These are phyloP conservation scores for Fusarium dlaminii DNA, from an alignment of 2,329 filamentous ascomycete species.

Conservation along the genomic window DNA sequence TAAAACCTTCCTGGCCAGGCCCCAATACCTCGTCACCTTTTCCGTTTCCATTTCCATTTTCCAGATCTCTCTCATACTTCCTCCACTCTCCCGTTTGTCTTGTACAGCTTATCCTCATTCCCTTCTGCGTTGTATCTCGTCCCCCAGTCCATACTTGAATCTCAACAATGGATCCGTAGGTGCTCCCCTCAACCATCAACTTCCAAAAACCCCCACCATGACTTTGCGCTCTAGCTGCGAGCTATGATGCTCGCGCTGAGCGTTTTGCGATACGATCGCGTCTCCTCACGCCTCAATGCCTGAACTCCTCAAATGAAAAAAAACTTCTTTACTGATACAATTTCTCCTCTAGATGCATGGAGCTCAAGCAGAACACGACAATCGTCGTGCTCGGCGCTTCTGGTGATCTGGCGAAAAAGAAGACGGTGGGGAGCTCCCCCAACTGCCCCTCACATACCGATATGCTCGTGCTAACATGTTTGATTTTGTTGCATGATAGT, in stretches of 20 bases:
- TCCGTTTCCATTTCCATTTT: slow-evolving; percentile 17
- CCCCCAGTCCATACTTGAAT: slow-evolving; percentile 21
- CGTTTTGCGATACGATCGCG: slow-evolving; percentile 26
- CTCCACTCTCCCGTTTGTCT: slow-evolving; percentile 19
- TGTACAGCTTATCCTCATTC: background rate
- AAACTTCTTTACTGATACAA: slow-evolving; percentile 19
- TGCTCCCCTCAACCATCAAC: slow-evolving; percentile 26
- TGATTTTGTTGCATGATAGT: slow-evolving; percentile 61
- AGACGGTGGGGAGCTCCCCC: slow-evolving; percentile 74
- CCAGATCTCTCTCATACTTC: slow-evolving; percentile 23
- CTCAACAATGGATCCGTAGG: slow-evolving; percentile 42
- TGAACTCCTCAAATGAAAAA: slow-evolving; percentile 6
- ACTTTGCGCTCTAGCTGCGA: slow-evolving; percentile 13
- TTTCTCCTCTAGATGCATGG: slow-evolving; percentile 65
- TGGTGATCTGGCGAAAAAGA: slow-evolving; percentile 99
- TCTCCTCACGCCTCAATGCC: background rate
- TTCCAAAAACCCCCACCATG: slow-evolving; percentile 41
- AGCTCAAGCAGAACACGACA: slow-evolving; percentile 98
- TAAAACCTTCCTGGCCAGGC: slow-evolving; percentile 41
- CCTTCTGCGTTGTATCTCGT: slow-evolving; percentile 7
- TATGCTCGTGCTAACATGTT: slow-evolving; percentile 36
- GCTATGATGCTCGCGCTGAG: slow-evolving; percentile 33
- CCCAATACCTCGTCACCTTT: slow-evolving; percentile 38
- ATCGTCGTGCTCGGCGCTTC: slow-evolving; percentile 97
- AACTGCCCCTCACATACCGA: slow-evolving; percentile 16